Evolutionary conservation across 2,329 filamentous ascomycete genomes (phyloP).

Genomic region (Botryotinia narcissicola): DNA sequence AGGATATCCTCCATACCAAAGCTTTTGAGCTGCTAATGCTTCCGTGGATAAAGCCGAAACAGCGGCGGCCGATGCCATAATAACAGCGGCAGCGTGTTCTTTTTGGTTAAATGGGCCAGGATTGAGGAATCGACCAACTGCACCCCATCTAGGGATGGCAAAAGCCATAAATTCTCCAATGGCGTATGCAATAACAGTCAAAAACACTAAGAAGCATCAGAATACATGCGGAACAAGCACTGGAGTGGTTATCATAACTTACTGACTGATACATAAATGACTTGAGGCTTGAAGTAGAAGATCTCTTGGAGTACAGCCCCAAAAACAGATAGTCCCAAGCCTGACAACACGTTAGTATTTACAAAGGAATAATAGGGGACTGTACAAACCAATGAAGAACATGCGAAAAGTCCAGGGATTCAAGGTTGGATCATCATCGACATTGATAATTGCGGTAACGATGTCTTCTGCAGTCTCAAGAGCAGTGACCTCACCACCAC

Average conservation of each 20-base stretch:
- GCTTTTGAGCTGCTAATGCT: slow-evolving; percentile 64
- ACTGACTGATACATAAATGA: slow-evolving; percentile 43
- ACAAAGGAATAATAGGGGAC: background rate
- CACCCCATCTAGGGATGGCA: slow-evolving; percentile 39
- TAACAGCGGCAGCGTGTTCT: slow-evolving; percentile 64
- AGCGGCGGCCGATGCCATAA: slow-evolving; percentile 44
- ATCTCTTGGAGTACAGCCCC: slow-evolving; percentile 45
- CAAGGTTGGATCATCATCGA: slow-evolving; percentile 29
- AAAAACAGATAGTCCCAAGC: slow-evolving; percentile 40
- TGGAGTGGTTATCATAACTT: background rate
- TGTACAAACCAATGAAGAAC: slow-evolving; percentile 40
- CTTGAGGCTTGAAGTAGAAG: slow-evolving; percentile 49
- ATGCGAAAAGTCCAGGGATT: slow-evolving; percentile 42
- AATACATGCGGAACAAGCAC: background rate
- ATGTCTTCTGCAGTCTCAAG: slow-evolving; percentile 22
- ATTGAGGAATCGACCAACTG: slow-evolving; percentile 53
- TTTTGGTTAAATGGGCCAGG: slow-evolving; percentile 68
- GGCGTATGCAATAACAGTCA: slow-evolving; percentile 45
- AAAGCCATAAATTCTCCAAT: slow-evolving; percentile 41
- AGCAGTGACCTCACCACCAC: slow-evolving; percentile 10
- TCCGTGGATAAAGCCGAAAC: slow-evolving; percentile 62
- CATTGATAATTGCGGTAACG: slow-evolving; percentile 21
- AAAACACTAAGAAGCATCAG: slow-evolving; percentile 37
- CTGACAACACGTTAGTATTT: slow-evolving; percentile 22
- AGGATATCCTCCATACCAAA: slow-evolving; percentile 49